A percentile compares a stretch with the other conserved stretches of the same genome.
phyloP scores from a whole-genome alignment of 345 rosid species.

The Litchi chinensis region DNA sequence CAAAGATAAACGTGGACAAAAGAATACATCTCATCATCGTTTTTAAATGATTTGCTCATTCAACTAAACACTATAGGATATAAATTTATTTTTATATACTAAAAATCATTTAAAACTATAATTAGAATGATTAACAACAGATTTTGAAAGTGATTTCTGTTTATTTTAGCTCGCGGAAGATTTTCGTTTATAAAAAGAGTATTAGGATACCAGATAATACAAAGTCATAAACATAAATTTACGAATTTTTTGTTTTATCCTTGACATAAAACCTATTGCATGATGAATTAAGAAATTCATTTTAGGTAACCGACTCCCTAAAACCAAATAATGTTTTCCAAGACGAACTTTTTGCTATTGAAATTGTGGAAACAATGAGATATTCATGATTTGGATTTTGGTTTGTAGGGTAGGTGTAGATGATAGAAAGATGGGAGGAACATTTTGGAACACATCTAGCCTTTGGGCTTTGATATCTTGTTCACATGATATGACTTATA shows the following conservation, averaged over 20 bases:
- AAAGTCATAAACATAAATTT: not conserved
- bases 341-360: not conserved
- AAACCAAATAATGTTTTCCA: not conserved
- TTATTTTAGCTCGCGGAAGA: not conserved
- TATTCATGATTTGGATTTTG: not conserved
- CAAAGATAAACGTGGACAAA: too few relatives aligned
- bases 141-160: not conserved
- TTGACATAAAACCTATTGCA: too few relatives aligned
- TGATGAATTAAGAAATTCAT: not conserved
- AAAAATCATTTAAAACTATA: too few relatives aligned
- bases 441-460: not conserved
- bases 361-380: conserved; percentile 8
- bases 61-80: not conserved
- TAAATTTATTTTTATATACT: too few relatives aligned
- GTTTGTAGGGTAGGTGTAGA: conserved; percentile 10
- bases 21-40: too few relatives aligned
- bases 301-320: not conserved
- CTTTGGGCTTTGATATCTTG: conserved; percentile 3
- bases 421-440: conserved; percentile 3
- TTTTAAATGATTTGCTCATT: too few relatives aligned
- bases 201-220: not conserved
- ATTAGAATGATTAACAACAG: not conserved
- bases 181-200: not conserved
- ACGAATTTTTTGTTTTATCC: too few relatives aligned
- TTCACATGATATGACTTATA: conserved; percentile 11